Base-by-base conservation (phyloP, 352 stramenopile genomes). In the Phytophthora foliorum region DNA sequence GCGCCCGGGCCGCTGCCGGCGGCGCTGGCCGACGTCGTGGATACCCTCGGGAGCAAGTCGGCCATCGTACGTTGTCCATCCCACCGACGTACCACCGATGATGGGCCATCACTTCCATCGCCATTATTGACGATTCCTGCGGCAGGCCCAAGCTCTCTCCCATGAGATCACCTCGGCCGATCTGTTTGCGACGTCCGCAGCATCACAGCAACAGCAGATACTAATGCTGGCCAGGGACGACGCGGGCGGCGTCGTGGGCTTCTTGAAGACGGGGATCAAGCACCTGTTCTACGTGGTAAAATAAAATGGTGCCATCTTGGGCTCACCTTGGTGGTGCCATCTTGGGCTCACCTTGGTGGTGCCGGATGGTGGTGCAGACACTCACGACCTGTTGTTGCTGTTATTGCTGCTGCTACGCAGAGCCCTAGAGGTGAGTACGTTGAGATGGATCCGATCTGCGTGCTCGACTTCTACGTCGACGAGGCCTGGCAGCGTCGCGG, bases 211-310 rank as follows among this genome's bases (percentile, higher is more conserved):
- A 67, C 69, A 57, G 8, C 82, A 92, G 51, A 75, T 29, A 46
- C 58, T 93, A 11, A 63, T 76, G 11, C 44, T 93, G 9, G 81
- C 78, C 6, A 42, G 62, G 19, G 32, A 78, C 11, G 48, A 72
- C 16, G 51, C 70, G 14, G 29, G 25, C 5, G 29, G 58, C 10
- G 64, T 81, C 5, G 27, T 87, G 5, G 88, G 86, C 0, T 91
- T 83, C 54, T 50, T 95, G 17, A 95, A 94, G 62, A 84, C 65
- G 5, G 86, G 82, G 0, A 19, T 74, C 17, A 93, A 89, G 53
- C 88, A 95, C 38, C 72, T 95, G 32, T 95, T 90, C 73, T 94
- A 95, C 61, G 29, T 90, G 59, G 88, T 93, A 81, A 57, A 66
- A n/a, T n/a, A n/a, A n/a, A n/a, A n/a, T n/a, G n/a, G n/a, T n/a